Evolutionary conservation across 441 rosid genomes (phyloP).

Genomic region (Populus hybrid): DNA sequence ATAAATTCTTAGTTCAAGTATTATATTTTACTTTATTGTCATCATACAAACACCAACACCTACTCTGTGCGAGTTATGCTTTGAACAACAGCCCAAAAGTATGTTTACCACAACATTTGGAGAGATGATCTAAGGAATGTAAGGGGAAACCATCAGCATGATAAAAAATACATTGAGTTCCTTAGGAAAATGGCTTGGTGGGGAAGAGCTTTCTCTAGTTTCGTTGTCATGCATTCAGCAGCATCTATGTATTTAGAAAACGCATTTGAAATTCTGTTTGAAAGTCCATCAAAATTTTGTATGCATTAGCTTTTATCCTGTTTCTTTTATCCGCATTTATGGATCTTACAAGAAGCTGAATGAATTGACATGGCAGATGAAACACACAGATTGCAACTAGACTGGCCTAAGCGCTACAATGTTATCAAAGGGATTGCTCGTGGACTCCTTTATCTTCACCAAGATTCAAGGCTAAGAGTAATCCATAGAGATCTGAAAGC

Average conservation of each 20-base stretch:
- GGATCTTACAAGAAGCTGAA: not conserved
- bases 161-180: no score
- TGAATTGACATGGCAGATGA: not conserved
- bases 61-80: not conserved
- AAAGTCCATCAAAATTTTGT: not conserved
- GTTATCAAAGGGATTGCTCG: not conserved
- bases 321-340: not conserved
- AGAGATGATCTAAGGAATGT: no score
- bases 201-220: no score
- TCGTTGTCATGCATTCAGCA: no score
- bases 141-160: no score
- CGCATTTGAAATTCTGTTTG: not conserved
- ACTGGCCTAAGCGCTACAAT: not conserved
- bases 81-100: no score
- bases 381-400: not conserved
- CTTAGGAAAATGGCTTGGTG: no score
- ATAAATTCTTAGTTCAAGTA: not conserved
- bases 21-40: no score
- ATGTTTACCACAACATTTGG: no score
- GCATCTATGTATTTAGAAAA: not conserved
- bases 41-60: not conserved
- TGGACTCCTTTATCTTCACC: conserved; percentile 9
- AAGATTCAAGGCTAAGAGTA: no score
- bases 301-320: not conserved
- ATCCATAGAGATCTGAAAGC: no score